phyloP scores from a whole-genome alignment of 2,329 filamentous ascomycete genomes.

The Plectosphaerella cucumerina region DNA sequence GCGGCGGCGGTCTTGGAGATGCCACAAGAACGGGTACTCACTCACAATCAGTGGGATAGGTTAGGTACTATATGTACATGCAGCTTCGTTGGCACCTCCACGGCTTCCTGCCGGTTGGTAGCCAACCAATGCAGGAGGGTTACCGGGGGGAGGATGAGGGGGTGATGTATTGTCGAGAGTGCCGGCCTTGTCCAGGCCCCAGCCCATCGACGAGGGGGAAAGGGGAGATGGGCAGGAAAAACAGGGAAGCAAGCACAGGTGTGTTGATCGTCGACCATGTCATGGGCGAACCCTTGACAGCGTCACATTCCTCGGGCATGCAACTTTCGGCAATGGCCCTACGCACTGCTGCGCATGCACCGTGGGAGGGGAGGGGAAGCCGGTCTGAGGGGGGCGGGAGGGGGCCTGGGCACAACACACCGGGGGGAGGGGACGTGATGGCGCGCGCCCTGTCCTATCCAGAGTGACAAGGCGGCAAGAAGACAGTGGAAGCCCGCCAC shows the following conservation, averaged over 20 bases:
- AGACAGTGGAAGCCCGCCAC: too few relatives aligned
- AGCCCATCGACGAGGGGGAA: not conserved
- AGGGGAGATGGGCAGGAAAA: not conserved
- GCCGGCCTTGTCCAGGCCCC: not conserved
- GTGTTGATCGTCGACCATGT: not conserved
- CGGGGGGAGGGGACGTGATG: too few relatives aligned
- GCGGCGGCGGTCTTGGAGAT: too few relatives aligned
- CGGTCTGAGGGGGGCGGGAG: too few relatives aligned
- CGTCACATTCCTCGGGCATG: not conserved
- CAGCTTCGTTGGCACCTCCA: not conserved
- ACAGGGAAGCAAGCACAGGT: not conserved
- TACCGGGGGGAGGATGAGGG: not conserved
- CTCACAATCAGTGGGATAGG: too few relatives aligned
- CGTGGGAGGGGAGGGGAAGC: too few relatives aligned
- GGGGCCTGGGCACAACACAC: too few relatives aligned
- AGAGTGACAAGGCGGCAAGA: too few relatives aligned
- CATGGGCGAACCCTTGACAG: not conserved
- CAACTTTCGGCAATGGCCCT: constrained; percentile 1
- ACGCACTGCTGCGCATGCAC: too few relatives aligned
- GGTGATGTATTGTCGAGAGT: not conserved
- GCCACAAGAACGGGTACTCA: not conserved
- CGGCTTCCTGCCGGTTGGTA: constrained; percentile 3
- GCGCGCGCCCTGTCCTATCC: too few relatives aligned
- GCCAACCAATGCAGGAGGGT: not conserved
- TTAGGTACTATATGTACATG: not conserved